Conservation (phyloP, 2,329 filamentous ascomycete genomes). For the Neofusicoccum ribis region DNA sequence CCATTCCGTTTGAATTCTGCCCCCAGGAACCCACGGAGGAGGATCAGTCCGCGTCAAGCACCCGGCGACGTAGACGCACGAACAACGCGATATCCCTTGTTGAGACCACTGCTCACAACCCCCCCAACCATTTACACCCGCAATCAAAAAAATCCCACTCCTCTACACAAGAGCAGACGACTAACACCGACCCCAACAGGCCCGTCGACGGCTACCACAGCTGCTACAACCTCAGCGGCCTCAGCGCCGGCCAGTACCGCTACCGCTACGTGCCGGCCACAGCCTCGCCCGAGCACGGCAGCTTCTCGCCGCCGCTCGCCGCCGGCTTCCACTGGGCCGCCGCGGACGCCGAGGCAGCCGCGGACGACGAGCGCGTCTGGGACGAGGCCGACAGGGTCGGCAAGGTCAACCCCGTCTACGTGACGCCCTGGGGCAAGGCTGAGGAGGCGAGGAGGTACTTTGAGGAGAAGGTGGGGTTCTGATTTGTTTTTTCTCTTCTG, state of each 20-base stretch:
- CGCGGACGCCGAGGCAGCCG: conserved; percentile 40
- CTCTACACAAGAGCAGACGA: conserved; percentile 19
- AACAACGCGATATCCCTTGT: too few relatives aligned
- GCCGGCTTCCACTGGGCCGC: conserved; percentile 49
- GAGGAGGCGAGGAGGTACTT: conserved; percentile 67
- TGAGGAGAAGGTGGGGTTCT: conserved; percentile 59
- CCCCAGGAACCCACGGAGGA: too few relatives aligned
- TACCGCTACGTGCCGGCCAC: conserved; percentile 47
- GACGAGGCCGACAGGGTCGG: conserved; percentile 69
- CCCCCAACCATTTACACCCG: too few relatives aligned
- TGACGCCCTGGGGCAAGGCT: conserved; percentile 71
- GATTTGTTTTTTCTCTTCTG: not conserved
- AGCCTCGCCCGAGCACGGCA: conserved; percentile 24
- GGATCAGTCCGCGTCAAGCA: too few relatives aligned
- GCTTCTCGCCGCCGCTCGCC: conserved; percentile 27
- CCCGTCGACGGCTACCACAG: conserved; percentile 87
- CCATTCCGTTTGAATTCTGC: too few relatives aligned
- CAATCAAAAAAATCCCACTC: not conserved
- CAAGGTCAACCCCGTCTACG: conserved; percentile 80
- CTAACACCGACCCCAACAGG: conserved; percentile 45
- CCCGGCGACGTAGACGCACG: too few relatives aligned
- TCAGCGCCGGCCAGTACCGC: conserved; percentile 76
- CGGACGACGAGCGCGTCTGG: conserved; percentile 55
- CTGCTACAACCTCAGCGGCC: conserved; percentile 78
- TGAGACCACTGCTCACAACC: too few relatives aligned